Evolutionary conservation across 2,329 filamentous ascomycete species (phyloP).

Genomic region (Epichloe festucae): DNA sequence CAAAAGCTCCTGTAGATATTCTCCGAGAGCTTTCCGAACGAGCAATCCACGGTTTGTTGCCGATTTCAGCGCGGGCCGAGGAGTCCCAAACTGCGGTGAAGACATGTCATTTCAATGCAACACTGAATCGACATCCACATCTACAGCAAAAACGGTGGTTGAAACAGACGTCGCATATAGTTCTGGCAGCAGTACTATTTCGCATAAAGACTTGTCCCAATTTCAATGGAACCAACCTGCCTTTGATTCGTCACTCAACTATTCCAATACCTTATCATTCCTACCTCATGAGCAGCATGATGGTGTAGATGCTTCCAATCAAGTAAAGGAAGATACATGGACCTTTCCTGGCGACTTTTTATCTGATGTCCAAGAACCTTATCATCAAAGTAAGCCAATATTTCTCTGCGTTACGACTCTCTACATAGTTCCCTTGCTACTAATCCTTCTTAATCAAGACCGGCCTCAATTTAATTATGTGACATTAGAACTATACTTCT

Average conservation of each 20-base stretch:
- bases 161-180: too few species aligned
- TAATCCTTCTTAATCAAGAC: not conserved
- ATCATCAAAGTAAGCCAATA: not conserved
- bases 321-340: not conserved
- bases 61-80: not conserved
- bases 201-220: not conserved
- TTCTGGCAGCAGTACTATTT: too few species aligned
- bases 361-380: not conserved
- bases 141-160: too few species aligned
- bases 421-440: not conserved
- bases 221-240: not conserved
- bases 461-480: not conserved
- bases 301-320: not conserved
- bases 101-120: not conserved
- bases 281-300: not conserved
- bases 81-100: not conserved
- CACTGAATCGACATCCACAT: too few species aligned
- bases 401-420: not conserved
- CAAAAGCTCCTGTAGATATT: not conserved
- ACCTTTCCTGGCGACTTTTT: not conserved
- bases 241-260: not conserved
- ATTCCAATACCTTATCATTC: not conserved
- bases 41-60: not conserved
- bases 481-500: accelerated
- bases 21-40: not conserved